Evolutionary conservation across 106 monocot species (phyloP), one percentile per base, ranked within the genome.

Genomic region (Acorus gramineus): DNA sequence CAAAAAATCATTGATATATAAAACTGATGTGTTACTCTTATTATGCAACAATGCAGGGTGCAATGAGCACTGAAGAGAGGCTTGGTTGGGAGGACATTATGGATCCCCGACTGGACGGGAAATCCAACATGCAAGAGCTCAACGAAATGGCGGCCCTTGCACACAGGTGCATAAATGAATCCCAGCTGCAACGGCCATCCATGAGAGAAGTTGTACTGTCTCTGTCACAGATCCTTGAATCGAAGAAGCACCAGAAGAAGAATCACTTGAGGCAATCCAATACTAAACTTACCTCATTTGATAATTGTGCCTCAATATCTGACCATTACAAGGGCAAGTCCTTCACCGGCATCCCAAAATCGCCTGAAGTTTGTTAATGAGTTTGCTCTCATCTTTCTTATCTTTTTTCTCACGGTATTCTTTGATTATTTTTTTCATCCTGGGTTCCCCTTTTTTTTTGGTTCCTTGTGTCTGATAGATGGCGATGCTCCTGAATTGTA

Each of bases 31-130:
- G 28, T 28, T 28, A 28, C 28, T 28, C 28, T 28, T 28, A 28
- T 28, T 1, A 28, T 28, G 28, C 28, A 70, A 43, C 62, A 12
- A 14, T 13, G 54, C 57, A 95, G 95, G 95, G 86, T 3, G 84
- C 84, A 51, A 87, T 95, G 63, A 95, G 82, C 51, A 57, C 77
- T 3, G 86, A 90, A 10, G 90, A 78, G 13, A 72, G 56, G 61
- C 42, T 44, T 14, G 90, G 86, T 4, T 95, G 95, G 95, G 95
- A 95, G 59, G 95, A 95, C 66, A 78, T 95, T 11, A 76, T 73
- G 7, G 95, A 95, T 53, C 55, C 84, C 14, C 63, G 76, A 3
- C 62, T 94, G 8, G 74, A 85, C 43, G 81, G 84, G 2, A 63
- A 49, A 9, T 86, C 76, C 44, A 78, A 84, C 11, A 56, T 76